Evolutionary conservation across 2,329 filamentous ascomycete genomes (phyloP).

Genomic region (Fusarium temperatum): DNA sequence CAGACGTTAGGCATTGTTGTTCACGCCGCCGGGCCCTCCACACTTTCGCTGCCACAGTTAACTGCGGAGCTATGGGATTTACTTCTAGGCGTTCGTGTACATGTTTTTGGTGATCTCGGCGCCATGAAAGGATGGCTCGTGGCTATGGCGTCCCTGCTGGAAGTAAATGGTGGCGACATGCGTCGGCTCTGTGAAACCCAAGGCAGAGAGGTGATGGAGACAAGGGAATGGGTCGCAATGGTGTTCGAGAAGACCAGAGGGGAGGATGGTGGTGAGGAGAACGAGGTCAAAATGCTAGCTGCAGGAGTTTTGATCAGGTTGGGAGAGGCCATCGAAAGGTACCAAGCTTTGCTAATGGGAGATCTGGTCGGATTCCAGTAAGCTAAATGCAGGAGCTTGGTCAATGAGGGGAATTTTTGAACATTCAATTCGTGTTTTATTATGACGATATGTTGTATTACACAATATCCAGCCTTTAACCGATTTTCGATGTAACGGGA

Average conservation of each 20-base stretch:
- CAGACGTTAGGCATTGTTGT: conserved; percentile 87
- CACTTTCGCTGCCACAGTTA: conserved; percentile 78
- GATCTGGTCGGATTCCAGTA: conserved; percentile 61
- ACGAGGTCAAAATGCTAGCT: conserved; percentile 79
- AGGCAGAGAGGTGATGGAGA: conserved; percentile 82
- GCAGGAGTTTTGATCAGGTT: conserved; percentile 81
- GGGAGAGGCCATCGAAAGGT: conserved; percentile 83
- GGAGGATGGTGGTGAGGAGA: conserved; percentile 71
- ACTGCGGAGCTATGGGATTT: conserved; percentile 86
- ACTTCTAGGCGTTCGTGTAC: conserved; percentile 74
- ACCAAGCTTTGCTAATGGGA: conserved; percentile 80
- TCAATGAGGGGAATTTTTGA: background rate
- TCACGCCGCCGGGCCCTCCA: conserved; percentile 83
- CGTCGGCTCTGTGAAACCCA: conserved; percentile 77
- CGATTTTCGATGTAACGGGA: background rate
- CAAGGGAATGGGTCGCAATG: conserved; percentile 82
- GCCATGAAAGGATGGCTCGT: conserved; percentile 82
- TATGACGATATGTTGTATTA: conserved; percentile 13
- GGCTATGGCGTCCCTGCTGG: conserved; percentile 79
- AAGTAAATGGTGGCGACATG: conserved; percentile 80
- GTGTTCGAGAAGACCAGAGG: conserved; percentile 73
- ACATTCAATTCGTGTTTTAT: conserved; percentile 28
- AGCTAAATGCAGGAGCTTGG: background rate
- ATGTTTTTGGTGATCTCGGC: conserved; percentile 67
- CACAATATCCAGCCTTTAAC: background rate